Percentiles rank a stretch among this genome's conserved stretches.
These are phyloP conservation scores for Xylariaceae sp. DNA, from an alignment of 2,329 filamentous ascomycete genomes.

Conservation along the genomic window DNA sequence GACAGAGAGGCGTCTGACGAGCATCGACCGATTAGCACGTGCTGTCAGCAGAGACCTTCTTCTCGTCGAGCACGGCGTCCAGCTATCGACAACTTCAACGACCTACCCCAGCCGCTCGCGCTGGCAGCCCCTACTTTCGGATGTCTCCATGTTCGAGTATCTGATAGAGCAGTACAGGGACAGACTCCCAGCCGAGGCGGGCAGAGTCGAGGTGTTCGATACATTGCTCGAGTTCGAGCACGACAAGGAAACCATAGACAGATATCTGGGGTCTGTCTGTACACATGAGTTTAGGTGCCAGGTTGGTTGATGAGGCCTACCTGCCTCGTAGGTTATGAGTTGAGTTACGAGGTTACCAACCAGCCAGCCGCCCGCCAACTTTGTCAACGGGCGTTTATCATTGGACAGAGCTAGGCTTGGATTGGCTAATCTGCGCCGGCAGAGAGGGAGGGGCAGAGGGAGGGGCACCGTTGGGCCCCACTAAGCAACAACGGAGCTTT, in stretches of 20 bases:
- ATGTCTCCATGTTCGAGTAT: constrained; percentile 34
- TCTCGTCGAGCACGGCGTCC: constrained; percentile 31
- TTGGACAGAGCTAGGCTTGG: background rate
- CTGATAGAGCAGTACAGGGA: constrained; percentile 31
- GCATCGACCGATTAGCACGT: no score
- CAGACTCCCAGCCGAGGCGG: constrained; percentile 27
- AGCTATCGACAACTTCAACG: constrained; percentile 23
- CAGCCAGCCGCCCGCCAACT: no score
- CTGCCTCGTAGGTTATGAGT: no score
- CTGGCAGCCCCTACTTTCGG: constrained; percentile 30
- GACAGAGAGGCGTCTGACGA: no score
- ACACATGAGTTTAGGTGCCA: no score
- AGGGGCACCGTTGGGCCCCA: constrained; percentile 6
- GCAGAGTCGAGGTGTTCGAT: constrained; percentile 33
- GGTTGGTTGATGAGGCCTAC: no score
- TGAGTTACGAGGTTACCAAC: no score
- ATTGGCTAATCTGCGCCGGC: constrained; percentile 1
- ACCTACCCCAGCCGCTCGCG: constrained; percentile 27
- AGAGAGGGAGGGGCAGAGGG: constrained; percentile 3
- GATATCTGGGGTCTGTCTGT: no score
- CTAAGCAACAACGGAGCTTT: constrained; percentile 1
- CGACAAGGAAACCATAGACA: constrained; percentile 7
- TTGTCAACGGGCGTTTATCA: background rate
- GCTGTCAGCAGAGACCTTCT: no score
- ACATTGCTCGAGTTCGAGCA: constrained; percentile 30